Conservation (phyloP, 192 early-diverging fungal genomes). For the Entomortierella beljakovae region DNA sequence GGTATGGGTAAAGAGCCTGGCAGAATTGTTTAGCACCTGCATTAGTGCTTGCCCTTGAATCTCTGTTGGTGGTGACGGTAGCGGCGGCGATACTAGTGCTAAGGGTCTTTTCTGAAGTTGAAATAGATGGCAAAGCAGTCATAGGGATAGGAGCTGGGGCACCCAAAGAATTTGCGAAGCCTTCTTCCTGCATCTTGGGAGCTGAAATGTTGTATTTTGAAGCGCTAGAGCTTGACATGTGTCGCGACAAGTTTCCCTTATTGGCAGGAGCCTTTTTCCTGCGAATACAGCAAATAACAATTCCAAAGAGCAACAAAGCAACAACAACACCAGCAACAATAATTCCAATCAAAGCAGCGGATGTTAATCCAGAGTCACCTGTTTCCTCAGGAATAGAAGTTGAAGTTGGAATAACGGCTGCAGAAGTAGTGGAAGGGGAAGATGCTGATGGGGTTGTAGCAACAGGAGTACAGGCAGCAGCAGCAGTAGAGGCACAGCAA, state of each 20-base stretch:
- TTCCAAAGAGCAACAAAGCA: conserved; percentile 19
- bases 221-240: conserved; percentile 36
- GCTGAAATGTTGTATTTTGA: conserved; percentile 46
- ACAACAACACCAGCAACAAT: conserved; percentile 29
- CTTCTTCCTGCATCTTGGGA: conserved; percentile 51
- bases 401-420: not conserved
- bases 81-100: not conserved
- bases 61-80: not conserved
- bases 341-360: conserved; percentile 27
- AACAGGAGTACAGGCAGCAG: not conserved
- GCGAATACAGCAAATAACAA: conserved; percentile 33
- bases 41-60: conserved; percentile 15
- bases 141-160: conserved; percentile 42
- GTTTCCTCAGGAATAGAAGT: not conserved
- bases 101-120: not conserved
- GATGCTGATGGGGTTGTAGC: not conserved
- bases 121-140: conserved; percentile 29
- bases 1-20: conserved; percentile 65
- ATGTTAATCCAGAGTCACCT: conserved; percentile 17
- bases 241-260: conserved; percentile 18
- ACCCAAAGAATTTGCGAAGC: conserved; percentile 9
- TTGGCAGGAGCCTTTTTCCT: not conserved
- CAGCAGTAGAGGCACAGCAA: conserved; percentile 11
- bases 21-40: conserved; percentile 37
- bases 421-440: not conserved